Base-by-base conservation (phyloP, 2,329 filamentous ascomycete genomes). In the Pseudocercospora fuligena region DNA sequence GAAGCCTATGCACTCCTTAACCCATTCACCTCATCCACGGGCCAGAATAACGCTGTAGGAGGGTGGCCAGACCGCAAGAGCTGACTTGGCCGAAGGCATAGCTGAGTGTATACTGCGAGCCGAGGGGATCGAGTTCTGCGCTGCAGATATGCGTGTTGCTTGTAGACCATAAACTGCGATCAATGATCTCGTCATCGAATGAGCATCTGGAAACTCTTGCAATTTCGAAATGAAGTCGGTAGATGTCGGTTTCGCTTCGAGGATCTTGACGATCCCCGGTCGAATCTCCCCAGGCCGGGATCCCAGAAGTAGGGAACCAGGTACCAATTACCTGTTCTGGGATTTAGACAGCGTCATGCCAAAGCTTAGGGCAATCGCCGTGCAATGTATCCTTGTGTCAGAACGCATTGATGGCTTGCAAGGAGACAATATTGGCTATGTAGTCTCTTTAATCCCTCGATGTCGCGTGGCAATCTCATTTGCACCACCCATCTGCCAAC, bases 401-500 rank as follows among this genome's bases (percentile, higher is more conserved):
- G 21, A 14, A 27, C 5, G 11, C 47, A 25, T 21, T 27, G 46
- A 23, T 21, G 19, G 47, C 47, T 51, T 51, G 47, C 9, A 51
- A 23, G 47, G 47, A 51, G 47, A 27, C 47, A 51, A 51, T 51
- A 51, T 51, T 51, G 47, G 47, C 19, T 51, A 11, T 51, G 47
- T 25, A 25, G 8, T 11, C 47, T 51, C 47, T 51, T 12, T 27
- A 27, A 25, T 51, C 23, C 47, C 47, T 51, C 47, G 47, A 23
- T 8, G 47, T 51, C 47, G 47, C 47, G 47, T 51, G 47, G 47
- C 19, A 51, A 51, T 51, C 21, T 66, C 61, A 43, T 47, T 57
- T 60, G 63, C 63, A 14, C 58, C 57, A 23, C 63, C 63, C 21
- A 65, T 61, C 1, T 57, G 59, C 23, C 61, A 68, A 47, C 65